Percentiles rank a stretch among this genome's conserved stretches.
These are phyloP conservation scores for Fusarium stilboides DNA, from an alignment of 2,329 filamentous ascomycete genomes.

Conservation along the genomic window DNA sequence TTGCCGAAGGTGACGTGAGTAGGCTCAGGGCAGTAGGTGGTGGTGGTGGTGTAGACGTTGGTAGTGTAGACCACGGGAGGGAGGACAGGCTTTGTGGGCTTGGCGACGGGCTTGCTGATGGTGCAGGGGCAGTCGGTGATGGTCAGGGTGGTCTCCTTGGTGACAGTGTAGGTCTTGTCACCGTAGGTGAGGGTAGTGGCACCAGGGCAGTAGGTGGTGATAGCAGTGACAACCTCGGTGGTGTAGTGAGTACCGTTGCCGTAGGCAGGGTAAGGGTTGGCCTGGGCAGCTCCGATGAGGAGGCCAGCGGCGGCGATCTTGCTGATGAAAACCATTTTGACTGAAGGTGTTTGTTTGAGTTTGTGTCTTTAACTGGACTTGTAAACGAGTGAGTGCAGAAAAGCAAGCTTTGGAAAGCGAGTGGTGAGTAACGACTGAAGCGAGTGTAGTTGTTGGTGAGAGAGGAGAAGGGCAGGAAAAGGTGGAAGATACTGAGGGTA, in stretches of 20 bases:
- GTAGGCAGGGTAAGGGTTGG: slow-evolving; percentile 19
- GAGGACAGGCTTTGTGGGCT: slow-evolving; percentile 33
- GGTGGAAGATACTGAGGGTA: slow-evolving; percentile 31
- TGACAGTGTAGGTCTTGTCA: slow-evolving; percentile 78
- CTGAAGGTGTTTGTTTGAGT: slow-evolving; percentile 3
- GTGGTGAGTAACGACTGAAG: slow-evolving; percentile 36
- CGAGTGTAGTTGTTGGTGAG: slow-evolving; percentile 38
- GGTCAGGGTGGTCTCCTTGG: slow-evolving; percentile 77
- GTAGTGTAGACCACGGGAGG: slow-evolving; percentile 31
- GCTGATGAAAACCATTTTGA: slow-evolving; percentile 35
- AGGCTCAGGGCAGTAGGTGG: slow-evolving; percentile 56
- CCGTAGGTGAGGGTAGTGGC: slow-evolving; percentile 76
- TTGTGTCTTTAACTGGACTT: slow-evolving; percentile 15
- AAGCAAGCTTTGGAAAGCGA: slow-evolving; percentile 13
- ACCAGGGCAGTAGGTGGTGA: slow-evolving; percentile 81
- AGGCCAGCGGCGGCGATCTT: slow-evolving; percentile 35
- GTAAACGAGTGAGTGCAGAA: slow-evolving; percentile 37
- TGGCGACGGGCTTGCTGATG: slow-evolving; percentile 71
- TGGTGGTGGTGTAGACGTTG: slow-evolving; percentile 49
- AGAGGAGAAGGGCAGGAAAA: neutral
- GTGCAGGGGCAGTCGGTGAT: slow-evolving; percentile 82
- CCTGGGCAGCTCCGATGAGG: slow-evolving; percentile 37
- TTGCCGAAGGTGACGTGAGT: slow-evolving; percentile 54
- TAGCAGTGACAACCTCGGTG: slow-evolving; percentile 76
- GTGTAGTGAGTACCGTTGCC: slow-evolving; percentile 60